Evolutionary conservation across 2,329 filamentous ascomycete genomes (phyloP), one percentile per base, ranked within the genome.

Genomic region (Atkinsonella hypoxylon): DNA sequence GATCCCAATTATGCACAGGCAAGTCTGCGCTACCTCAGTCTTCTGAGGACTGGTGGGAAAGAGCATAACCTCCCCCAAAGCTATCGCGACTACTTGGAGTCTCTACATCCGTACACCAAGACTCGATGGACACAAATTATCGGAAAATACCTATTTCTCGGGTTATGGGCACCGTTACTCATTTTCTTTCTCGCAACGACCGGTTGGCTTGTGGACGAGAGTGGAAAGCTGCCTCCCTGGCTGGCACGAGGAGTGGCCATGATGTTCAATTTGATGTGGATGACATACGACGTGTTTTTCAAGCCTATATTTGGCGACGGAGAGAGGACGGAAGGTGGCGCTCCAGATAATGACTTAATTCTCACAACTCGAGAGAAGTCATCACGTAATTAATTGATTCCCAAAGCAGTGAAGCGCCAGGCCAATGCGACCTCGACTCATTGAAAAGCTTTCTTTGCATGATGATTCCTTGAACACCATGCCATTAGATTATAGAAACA

Each of bases 291-390:
- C 48, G 31, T 30, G 1, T 62, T 72, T 2, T 63, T 73, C 57
- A 83, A 80, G 64, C 70, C 67, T 1, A 40, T 83, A 0, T 96
- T 94, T 72, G 91, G 91, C 0, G 87, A 97, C 62, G 93, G 93
- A 0, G 91, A 97, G 73, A 78, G 77, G 59, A 83, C 80, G 3
- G 56, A 65, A 32, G 63, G 41, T 18, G 43, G 45, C 3, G 17
- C 20, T 32, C 4, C 34, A 32, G 42, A 36, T 26, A 36, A 47
- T 43, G 31, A 17, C 12, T 30, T 6, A 13, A 13, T 13, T 20
- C n/a, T 30, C 6, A 4, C 6, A 18, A 7, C 4, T 18, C 17
- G 32, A 4, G 45, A 15, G 18, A 38, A 39, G 8, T 17, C 45
- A 36, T 36, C 11, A 36, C 13, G 34, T 5, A 26, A 26, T 7